Evolutionary conservation across 2,329 filamentous ascomycete genomes (phyloP), one percentile per base, ranked within the genome.

Genomic region (Trichoderma koningii): DNA sequence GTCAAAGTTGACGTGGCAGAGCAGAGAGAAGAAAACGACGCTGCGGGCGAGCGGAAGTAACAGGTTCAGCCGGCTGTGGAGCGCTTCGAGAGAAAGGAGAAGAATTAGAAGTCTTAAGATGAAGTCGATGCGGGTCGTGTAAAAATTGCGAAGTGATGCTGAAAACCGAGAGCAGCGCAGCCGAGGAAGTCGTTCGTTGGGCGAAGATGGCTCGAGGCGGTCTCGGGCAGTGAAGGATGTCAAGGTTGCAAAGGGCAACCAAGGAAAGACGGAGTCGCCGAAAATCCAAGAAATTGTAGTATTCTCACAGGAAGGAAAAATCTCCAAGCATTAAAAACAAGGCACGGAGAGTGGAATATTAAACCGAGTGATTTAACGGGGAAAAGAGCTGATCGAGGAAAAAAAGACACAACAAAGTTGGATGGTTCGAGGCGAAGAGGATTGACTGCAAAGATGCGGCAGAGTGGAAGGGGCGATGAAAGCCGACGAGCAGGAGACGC

Each of bases 251-350:
- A 50, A 38, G 41, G 56, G 56, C 28, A 64, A 57, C 59, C 67
- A 67, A 62, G 60, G 57, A 65, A 48, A 63, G 42, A 59, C 55
- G 55, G 66, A 38, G 48, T 38, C 44, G 48, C 38, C 44, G 48
- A 61, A 65, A 67, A 67, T 66, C 64, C 67, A 65, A 66, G 66
- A 66, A 67, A 67, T 60, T 47, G 55, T 62, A 68, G 57, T 63
- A 66, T 66, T 64, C 66, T 53, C 56, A 66, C 48, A 59, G 59
- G 60, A 66, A 64, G 55, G 61, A 50, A 55, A 66, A 68, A 52
- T 56, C 42, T 47, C 63, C 57, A 38, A 59, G 55, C 61, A 52
- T 34, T 44, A 50, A 41, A 50, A 28, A 38, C 34, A 51, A 12
- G 45, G 28, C 51, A n/a, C 21, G 53, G 53, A 52, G 53, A 53